Evolutionary conservation across 2,329 filamentous ascomycete genomes (phyloP), one percentile per base, ranked within the genome.

Genomic region (Bipolaris sorokiniana): DNA sequence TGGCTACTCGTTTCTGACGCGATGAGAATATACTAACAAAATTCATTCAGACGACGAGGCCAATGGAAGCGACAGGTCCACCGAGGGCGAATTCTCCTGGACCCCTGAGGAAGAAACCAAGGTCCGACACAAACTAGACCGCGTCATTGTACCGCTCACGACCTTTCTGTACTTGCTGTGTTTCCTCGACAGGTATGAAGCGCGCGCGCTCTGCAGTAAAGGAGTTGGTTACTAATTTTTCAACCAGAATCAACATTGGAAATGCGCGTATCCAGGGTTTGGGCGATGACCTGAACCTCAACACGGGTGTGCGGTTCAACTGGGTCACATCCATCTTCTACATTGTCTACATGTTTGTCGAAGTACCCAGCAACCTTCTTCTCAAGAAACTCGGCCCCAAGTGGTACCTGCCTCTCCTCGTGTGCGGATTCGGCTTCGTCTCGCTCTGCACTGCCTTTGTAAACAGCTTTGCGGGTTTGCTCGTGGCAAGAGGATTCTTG

Each of bases 311-410:
- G 48, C 79, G 79, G 11, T 86, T 85, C 77, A 86, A 86, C 67
- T 84, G 82, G 77, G 81, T 83, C 0, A 80, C 84, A 1, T 84
- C 83, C 49, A 80, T 84, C 56, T 85, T 86, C 76, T 86, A 85
- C 73, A 81, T 86, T 57, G 69, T 83, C 54, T 86, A 86, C 71
- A 77, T 85, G 50, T 71, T 83, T 26, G 77, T 85, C 56, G 84
- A 86, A 65, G 78, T 86, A 0, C 84, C 84, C 2, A 82, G 80
- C 68, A 84, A 86, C 65, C 79, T 85, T 56, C 44, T 85, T 4
- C 76, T 86, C 44, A 86, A 86, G 73, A 76, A 74, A 22, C 69
- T 85, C 52, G 83, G 84, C 1, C 80, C 82, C 1, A 81, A 81
- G 45, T 82, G 76, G 63, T 86, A 74, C 57, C 80, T 87, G 10